A percentile compares a stretch with the other conserved stretches of the same genome.
These are phyloP conservation scores for Wickerhamomyces sp. DNA, from an alignment of 1,139 yeast species.

Conservation along the genomic window DNA sequence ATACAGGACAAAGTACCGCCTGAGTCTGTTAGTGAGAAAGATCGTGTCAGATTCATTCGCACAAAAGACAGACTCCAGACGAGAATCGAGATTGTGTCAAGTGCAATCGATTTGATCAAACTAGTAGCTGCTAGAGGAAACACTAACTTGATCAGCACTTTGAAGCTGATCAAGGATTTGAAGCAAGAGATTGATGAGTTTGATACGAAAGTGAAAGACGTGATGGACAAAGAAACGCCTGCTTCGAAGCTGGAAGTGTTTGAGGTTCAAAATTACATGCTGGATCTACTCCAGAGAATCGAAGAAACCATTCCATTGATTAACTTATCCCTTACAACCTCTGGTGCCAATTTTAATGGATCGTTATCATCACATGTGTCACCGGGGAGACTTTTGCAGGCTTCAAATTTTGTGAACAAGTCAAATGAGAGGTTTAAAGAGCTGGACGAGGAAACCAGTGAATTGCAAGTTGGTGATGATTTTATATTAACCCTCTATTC, in stretches of 20 bases:
- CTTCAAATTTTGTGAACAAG: conserved; percentile 44
- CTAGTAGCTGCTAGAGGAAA: conserved; percentile 70
- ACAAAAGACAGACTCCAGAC: conserved; percentile 46
- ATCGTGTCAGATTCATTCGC: conserved; percentile 39
- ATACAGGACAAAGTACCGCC: conserved; percentile 54
- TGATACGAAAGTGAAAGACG: conserved; percentile 42
- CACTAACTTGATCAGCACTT: conserved; percentile 54
- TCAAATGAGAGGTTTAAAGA: conserved; percentile 32
- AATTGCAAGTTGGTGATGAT: conserved; percentile 49
- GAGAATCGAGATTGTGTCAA: conserved; percentile 58
- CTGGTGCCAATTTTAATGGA: conserved; percentile 60
- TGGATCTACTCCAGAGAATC: conserved; percentile 43
- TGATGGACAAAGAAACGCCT: conserved; percentile 21
- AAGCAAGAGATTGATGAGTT: conserved; percentile 57
- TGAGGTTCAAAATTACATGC: conserved; percentile 47
- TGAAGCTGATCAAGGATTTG: conserved; percentile 51
- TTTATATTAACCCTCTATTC: conserved; percentile 59
- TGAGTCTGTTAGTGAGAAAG: conserved; percentile 26
- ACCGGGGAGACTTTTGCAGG: conserved; percentile 63
- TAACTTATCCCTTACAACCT: conserved; percentile 61
- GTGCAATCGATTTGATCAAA: conserved; percentile 67
- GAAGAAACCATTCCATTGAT: conserved; percentile 70
- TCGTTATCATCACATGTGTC: conserved; percentile 50
- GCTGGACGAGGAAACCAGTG: conserved; percentile 2
- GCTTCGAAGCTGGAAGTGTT: conserved; percentile 37